Evolutionary conservation across 2,329 filamentous ascomycete genomes (phyloP).

Genomic region (Phaeosphaeriaceae sp.): DNA sequence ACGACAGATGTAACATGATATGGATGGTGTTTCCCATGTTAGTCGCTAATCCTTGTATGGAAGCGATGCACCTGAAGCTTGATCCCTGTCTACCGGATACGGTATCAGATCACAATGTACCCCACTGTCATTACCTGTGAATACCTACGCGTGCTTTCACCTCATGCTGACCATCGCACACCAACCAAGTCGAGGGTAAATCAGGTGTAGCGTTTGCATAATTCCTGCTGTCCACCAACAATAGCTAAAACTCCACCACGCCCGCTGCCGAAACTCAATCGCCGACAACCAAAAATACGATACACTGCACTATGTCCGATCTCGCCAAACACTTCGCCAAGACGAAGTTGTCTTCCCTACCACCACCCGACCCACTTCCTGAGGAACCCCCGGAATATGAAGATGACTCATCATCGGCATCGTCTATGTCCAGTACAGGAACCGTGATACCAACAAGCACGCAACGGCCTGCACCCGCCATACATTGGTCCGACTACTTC

Average conservation of each 20-base stretch:
- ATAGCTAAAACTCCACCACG: constrained; percentile 1
- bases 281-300: constrained; percentile 4
- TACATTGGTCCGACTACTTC: constrained; percentile 90
- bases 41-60: constrained; percentile 11
- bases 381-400: constrained; percentile 59
- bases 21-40: not conserved
- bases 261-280: not conserved
- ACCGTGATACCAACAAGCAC: constrained; percentile 84
- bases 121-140: not conserved
- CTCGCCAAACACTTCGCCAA: constrained; percentile 81
- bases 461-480: constrained; percentile 65
- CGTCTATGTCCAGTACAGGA: constrained; percentile 89
- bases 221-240: not conserved
- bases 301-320: constrained; percentile 74
- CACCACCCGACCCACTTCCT: constrained; percentile 57
- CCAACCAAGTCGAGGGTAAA: not conserved
- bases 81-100: constrained; percentile 17
- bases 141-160: constrained; percentile 3
- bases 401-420: constrained; percentile 63
- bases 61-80: not conserved
- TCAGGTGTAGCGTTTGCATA: not conserved
- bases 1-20: too few relatives aligned
- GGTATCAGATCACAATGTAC: not conserved
- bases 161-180: not conserved
- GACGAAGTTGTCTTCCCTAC: constrained; percentile 69